Evolutionary conservation across 2,329 filamentous ascomycete genomes (phyloP), one percentile per base, ranked within the genome.

Genomic region (Hypocreales sp.): DNA sequence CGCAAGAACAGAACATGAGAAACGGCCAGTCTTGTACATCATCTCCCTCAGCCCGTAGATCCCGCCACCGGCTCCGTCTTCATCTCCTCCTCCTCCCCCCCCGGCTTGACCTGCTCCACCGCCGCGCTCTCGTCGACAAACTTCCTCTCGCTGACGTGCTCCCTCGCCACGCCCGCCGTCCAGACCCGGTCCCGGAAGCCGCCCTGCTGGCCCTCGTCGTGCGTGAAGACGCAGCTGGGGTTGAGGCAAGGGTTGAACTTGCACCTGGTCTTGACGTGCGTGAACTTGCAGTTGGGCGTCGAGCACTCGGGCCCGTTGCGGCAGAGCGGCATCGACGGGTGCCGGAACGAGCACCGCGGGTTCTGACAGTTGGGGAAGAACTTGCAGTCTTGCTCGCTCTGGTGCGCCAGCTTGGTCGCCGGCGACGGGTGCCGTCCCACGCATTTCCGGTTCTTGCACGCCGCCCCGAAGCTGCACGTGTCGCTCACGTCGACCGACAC

Each of bases 401-500:
- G 79, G 48, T 87, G 81, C 15, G 76, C 73, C 27, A 70, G 58
- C 48, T 74, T 81, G 40, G 79, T 69, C 5, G 87, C 84, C 2
- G 90, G 90, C 6, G 86, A 94, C 3, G 90, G 90, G 51, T 98
- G 90, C 32, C 83, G 80, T 17, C 70, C 86, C 7, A 79, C 80
- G 47, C 90, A 98, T 58, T 95, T 95, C 44, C 72, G 68, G 62
- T 95, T 98, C 58, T 90, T 92, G 71, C 90, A 98, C 7, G 84
- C 84, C 3, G 74, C 83, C 13, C 84, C 87, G 42, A 80, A 95
- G 12, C 68, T 68, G 58, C 90, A 98, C 12, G 67, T 63, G 43
- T 92, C 83, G 32, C 64, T 70, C 39, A 86, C 65, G 49, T 95
- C 90, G 31, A 95, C 64, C 0, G 74, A 66, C 3, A 68, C 70